Percentiles rank a stretch among this genome's conserved stretches.
These are phyloP conservation scores for Themeda triandra DNA, from an alignment of 176 grass and related monocot species.

Conservation along the genomic window DNA sequence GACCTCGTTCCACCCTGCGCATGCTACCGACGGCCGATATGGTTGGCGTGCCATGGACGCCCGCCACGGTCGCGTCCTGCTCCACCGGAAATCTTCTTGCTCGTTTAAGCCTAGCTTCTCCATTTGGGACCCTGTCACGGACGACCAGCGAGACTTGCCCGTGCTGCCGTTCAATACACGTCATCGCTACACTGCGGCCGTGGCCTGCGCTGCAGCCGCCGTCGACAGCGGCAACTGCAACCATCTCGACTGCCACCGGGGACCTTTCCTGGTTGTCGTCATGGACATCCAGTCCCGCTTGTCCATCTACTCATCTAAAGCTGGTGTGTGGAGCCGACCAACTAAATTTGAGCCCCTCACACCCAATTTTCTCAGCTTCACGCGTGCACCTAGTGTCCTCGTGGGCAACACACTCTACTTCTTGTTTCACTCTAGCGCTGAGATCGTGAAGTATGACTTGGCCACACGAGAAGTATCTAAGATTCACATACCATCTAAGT, in stretches of 20 bases:
- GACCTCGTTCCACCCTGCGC: no score
- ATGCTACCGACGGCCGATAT: no score
- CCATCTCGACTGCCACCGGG: no score
- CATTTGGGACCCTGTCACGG: not conserved
- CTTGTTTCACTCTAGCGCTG: not conserved
- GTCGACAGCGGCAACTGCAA: no score
- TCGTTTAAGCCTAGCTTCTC: rapidly evolving
- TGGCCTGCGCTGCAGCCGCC: no score
- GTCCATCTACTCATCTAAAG: not conserved
- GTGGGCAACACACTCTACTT: not conserved
- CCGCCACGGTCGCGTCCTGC: not conserved
- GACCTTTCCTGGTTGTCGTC: not conserved
- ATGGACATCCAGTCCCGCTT: not conserved
- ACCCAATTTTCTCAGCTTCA: no score
- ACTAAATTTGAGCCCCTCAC: no score
- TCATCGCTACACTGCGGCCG: no score
- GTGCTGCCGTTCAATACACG: no score
- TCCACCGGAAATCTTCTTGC: not conserved
- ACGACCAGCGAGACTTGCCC: no score
- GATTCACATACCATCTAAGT: not conserved
- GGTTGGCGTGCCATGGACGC: not conserved
- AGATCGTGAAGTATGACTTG: not conserved
- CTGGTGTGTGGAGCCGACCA: not conserved
- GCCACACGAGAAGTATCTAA: not conserved
- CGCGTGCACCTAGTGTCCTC: not conserved